Evolutionary conservation across 116 monocot species (phyloP), one percentile per base, ranked within the genome.

Genomic region (Phalaenopsis hybrid): DNA sequence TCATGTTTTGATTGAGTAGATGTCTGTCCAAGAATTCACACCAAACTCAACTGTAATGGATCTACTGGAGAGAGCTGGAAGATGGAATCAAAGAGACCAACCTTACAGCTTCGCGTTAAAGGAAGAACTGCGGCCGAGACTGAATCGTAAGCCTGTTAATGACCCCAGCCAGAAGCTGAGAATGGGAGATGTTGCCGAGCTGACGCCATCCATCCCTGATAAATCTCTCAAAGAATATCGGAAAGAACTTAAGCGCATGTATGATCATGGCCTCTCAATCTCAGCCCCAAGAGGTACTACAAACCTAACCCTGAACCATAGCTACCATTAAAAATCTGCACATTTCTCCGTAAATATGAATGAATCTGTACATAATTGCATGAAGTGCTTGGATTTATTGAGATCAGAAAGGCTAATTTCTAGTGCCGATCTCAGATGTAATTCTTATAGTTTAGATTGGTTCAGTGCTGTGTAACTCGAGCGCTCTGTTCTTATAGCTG

Each of bases 201-300:
- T 96, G 52, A 93, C 95, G 12, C 92, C 95, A 8, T 69, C 89
- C 0, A 88, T 95, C 23, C 88, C 95, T 10, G 81, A 88, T 76
- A 83, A 91, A 59, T 93, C 90, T 4, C 78, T 96, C 77, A 82
- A 82, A 0, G 93, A 90, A 77, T 93, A 82, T 75, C 87, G 96
- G 78, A 89, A 93, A 81, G 91, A 96, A 81, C 91, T 96, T 65
- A 84, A 87, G 82, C 87, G 93, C 25, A 96, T 96, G 91, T 96
- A 93, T 63, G 82, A 96, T 59, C 34, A 82, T 4, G 90, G 87
- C 4, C 76, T 86, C 0, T 28, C 86, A 44, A 51, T 79, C 28
- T 85, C 91, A 3, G 31, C 78, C 76, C 44, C 83, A 15, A 51
- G 67, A 9, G 49, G 83, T 10, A 59, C 75, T 50, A 84, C 79